phyloP scores from a whole-genome alignment of 163 green algal species.

The Scenedesmus sp. region DNA sequence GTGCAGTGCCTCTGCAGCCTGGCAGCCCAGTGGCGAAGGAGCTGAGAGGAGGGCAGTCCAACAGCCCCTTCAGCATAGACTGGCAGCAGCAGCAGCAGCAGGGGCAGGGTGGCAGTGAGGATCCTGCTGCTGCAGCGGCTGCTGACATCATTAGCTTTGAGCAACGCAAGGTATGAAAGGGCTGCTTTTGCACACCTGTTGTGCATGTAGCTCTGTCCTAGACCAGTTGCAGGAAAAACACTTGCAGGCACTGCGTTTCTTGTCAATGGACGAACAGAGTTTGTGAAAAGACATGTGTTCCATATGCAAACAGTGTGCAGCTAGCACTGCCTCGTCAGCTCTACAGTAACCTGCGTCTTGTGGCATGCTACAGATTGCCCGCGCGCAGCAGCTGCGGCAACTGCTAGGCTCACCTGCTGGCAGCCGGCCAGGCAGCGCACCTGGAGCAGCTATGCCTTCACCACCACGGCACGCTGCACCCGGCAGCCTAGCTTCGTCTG shows the following conservation, averaged over 20 bases:
- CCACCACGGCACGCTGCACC: neutral
- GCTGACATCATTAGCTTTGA: slow-evolving; percentile 50
- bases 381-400: slow-evolving; percentile 18
- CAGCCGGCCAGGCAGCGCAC: neutral
- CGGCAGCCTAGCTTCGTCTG: neutral
- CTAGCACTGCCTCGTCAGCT: neutral
- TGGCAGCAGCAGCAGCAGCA: slow-evolving; percentile 39
- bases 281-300: no score
- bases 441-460: neutral
- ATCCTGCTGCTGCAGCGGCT: neutral
- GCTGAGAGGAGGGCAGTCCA: slow-evolving; percentile 39
- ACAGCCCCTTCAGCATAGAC: slow-evolving; percentile 27
- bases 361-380: slow-evolving; percentile 21
- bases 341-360: neutral
- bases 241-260: no score
- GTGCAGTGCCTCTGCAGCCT: slow-evolving; percentile 48
- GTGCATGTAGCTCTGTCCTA: neutral
- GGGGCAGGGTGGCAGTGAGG: neutral
- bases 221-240: no score
- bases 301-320: neutral
- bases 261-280: no score
- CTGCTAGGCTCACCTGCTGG: neutral
- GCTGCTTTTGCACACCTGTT: neutral
- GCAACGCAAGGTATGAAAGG: slow-evolving; percentile 40
- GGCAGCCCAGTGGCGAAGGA: slow-evolving; percentile 62